These are phyloP conservation scores for Xylaria sp. DNA, from an alignment of 2,329 filamentous ascomycete species.

Conservation along the genomic window DNA sequence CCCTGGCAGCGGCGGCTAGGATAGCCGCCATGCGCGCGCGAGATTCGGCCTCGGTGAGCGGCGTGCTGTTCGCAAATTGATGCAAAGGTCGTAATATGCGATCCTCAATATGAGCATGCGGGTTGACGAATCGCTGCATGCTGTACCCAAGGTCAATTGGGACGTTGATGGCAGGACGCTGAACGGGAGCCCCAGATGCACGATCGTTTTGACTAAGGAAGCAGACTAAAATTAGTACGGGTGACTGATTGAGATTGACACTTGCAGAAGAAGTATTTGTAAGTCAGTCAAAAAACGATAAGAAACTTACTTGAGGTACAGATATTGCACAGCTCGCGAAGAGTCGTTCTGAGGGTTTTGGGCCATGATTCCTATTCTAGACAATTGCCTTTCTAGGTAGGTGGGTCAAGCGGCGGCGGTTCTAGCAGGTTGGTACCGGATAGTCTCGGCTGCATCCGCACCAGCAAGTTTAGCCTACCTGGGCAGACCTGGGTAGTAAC, in stretches of 20 bases:
- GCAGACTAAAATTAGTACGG: neutral
- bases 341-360: slow-evolving; percentile 29
- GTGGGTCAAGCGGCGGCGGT: slow-evolving; percentile 13
- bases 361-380: slow-evolving; percentile 30
- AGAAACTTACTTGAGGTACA: slow-evolving; percentile 35
- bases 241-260: too few species aligned
- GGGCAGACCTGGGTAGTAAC: too few species aligned
- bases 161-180: slow-evolving; percentile 33
- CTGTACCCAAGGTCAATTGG: slow-evolving; percentile 37
- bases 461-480: neutral
- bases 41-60: slow-evolving; percentile 39
- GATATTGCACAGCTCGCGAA: slow-evolving; percentile 35
- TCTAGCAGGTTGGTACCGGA: slow-evolving; percentile 4
- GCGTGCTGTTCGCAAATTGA: slow-evolving; percentile 24
- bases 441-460: slow-evolving; percentile 29
- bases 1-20: slow-evolving; percentile 20
- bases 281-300: neutral
- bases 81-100: slow-evolving; percentile 32
- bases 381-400: slow-evolving; percentile 26
- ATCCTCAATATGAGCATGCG: slow-evolving; percentile 36
- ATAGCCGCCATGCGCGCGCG: slow-evolving; percentile 37
- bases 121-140: slow-evolving; percentile 37
- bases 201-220: slow-evolving; percentile 27
- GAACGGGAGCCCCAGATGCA: slow-evolving; percentile 16
- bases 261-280: neutral